Base-by-base conservation (phyloP, 2,329 filamentous ascomycete genomes). In the Microsporum ferrugineum region DNA sequence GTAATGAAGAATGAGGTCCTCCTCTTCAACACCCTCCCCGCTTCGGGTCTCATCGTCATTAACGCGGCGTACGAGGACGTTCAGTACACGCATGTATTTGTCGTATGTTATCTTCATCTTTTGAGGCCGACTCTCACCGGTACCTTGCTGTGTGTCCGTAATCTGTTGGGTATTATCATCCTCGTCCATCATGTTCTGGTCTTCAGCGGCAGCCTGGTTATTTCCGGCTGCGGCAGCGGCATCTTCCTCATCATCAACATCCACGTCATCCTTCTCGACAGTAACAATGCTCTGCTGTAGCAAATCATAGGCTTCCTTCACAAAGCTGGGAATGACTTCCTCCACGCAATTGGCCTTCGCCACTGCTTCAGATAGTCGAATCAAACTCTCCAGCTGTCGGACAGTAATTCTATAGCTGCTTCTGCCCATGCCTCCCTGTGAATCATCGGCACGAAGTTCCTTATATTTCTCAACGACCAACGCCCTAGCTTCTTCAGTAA, bases 371-470 rank as follows among this genome's bases (percentile, higher is more conserved):
- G 88, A 92, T 61, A 99, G 79, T 65, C 94, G 90, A 66, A 99
- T 97, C 82, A 99, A 86, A 71, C 88, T 92, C 76, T 99, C 94
- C 1, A 99, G 81, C 74, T 99, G 94, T 71, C 94, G 85, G 57
- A 99, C 94, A 0, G 94, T 99, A 72, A 99, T 99, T 63, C 94
- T 87, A 79, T 99, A 99, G 65, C 89, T 95, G 77, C 96, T 97
- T 70, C 90, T 84, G 63, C 94, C 94, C 57, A 96, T 85, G 36
- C 94, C 94, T 58, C 94, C 94, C 73, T 96, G 91, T 0, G 91
- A 88, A 69, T 99, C 94, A 70, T 97, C 91, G 39, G 89, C 86
- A 63, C 94, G 85, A 38, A 99, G 84, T 71, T 97, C 91, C 77
- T 96, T 96, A 81, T 99, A 99, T 71, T 90, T 91, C 71, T 89